Evolutionary conservation across 805 yeast species (phyloP).

Genomic region (Spathaspora arborariae): DNA sequence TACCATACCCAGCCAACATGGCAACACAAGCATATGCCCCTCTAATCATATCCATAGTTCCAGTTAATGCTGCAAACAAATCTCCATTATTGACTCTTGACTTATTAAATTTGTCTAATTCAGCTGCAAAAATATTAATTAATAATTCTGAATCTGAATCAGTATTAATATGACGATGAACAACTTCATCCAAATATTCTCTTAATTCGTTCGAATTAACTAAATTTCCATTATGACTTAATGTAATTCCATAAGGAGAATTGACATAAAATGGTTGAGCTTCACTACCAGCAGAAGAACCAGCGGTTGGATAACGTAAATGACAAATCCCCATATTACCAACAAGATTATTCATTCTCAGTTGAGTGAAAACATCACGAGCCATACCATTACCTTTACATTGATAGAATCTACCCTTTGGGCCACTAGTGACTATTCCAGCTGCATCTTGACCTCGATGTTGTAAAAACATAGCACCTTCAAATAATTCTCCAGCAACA

Average conservation of each 20-base stretch:
- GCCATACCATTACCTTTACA: constrained; percentile 99
- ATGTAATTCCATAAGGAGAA: constrained; percentile 88
- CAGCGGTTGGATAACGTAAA: constrained; percentile 95
- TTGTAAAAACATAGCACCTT: constrained; percentile 88
- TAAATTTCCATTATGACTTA: constrained; percentile 93
- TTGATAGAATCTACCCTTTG: constrained; percentile 89
- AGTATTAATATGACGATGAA: constrained; percentile 95
- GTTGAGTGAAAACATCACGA: constrained; percentile 88
- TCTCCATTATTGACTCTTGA: constrained; percentile 89
- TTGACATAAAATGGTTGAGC: constrained; percentile 99
- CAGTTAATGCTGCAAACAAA: constrained; percentile 79
- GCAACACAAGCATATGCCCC: constrained; percentile 98
- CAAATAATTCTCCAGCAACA: constrained; percentile 88
- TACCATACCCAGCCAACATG: constrained; percentile 92
- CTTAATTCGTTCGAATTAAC: constrained; percentile 80
- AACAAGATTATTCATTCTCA: constrained; percentile 69
- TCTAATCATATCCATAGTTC: constrained; percentile 74
- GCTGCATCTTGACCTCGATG: constrained; percentile 99
- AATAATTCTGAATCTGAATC: constrained; percentile 93
- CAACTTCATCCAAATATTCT: constrained; percentile 82
- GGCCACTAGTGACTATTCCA: constrained; percentile 96
- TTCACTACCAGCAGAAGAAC: constrained; percentile 90
- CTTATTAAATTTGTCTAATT: constrained; percentile 86
- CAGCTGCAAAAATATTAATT: constrained; percentile 86
- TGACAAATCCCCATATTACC: constrained; percentile 97